These are phyloP conservation scores for Camelina hispida DNA, from an alignment of 345 rosid species.

Conservation along the genomic window DNA sequence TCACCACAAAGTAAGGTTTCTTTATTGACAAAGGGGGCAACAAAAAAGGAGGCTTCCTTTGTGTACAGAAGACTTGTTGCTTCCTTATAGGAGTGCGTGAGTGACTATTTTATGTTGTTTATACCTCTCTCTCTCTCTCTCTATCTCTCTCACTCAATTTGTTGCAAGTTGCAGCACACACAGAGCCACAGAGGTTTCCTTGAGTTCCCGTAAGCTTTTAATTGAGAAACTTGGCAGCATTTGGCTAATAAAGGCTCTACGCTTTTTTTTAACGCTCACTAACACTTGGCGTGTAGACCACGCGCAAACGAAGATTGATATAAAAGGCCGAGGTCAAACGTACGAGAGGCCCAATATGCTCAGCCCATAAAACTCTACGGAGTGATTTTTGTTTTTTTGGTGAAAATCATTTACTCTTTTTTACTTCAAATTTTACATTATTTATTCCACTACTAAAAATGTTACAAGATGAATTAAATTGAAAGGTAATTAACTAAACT, in stretches of 20 bases:
- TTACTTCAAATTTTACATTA: no score
- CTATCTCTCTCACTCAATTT: conserved; percentile 3
- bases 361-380: not conserved
- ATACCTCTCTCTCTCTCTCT: not conserved
- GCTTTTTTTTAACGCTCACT: not conserved
- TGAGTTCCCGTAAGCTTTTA: conserved; percentile 9
- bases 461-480: not conserved
- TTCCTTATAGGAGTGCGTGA: not conserved
- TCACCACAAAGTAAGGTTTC: not conserved
- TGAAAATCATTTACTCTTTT: not conserved
- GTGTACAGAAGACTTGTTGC: not conserved
- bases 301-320: not conserved
- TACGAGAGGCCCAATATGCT: conserved; percentile 9
- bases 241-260: not conserved
- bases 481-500: not conserved
- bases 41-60: conserved; percentile 21
- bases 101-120: not conserved
- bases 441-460: not conserved
- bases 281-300: not conserved
- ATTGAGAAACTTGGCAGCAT: conserved; percentile 26
- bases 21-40: conserved; percentile 22
- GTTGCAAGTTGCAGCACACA: conserved; percentile 17
- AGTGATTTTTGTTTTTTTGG: not conserved
- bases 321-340: not conserved
- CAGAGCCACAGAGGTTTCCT: not conserved